Conservation (phyloP, 2,329 filamentous ascomycete species). For the Pseudocercospora macadamiae region DNA sequence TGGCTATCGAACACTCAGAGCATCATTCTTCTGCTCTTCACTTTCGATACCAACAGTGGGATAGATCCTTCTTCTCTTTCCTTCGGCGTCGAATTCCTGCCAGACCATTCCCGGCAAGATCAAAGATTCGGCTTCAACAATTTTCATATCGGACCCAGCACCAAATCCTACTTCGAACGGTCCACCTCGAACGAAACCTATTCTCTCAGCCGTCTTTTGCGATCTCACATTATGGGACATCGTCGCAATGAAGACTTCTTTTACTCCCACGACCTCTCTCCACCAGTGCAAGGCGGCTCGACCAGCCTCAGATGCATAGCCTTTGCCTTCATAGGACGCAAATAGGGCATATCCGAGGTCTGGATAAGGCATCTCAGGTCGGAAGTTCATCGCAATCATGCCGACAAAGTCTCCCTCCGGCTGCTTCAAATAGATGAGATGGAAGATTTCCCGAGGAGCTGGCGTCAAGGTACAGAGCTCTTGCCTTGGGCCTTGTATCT, state of each 20-base stretch:
- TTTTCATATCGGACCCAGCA: neutral
- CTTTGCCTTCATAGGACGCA: neutral
- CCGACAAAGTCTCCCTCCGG: neutral
- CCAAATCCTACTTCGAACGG: slow-evolving; percentile 7
- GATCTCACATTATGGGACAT: slow-evolving; percentile 3
- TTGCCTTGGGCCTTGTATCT: slow-evolving; percentile 1
- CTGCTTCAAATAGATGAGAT: slow-evolving; percentile 11
- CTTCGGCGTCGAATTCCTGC: slow-evolving; percentile 1
- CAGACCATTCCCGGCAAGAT: slow-evolving; percentile 14
- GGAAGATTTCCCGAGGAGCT: slow-evolving; percentile 9
- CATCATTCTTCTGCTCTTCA: slow-evolving; percentile 7
- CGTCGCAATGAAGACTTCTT: slow-evolving; percentile 8
- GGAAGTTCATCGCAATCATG: slow-evolving; percentile 9
- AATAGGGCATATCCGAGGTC: slow-evolving; percentile 19
- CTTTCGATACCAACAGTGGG: slow-evolving; percentile 6
- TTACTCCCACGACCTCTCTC: slow-evolving; percentile 11
- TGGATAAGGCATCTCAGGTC: slow-evolving; percentile 12
- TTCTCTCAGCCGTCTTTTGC: slow-evolving; percentile 2
- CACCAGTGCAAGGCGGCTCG: slow-evolving; percentile 6
- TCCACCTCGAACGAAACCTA: slow-evolving; percentile 12
- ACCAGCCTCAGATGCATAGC: slow-evolving; percentile 17
- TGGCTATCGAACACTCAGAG: no score
- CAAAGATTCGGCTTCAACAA: neutral
- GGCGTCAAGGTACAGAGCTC: slow-evolving; percentile 4
- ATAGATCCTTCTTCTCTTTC: neutral